Base-by-base conservation (phyloP, 768 basidiomycete species). In the Rhodotorula babjevae region DNA sequence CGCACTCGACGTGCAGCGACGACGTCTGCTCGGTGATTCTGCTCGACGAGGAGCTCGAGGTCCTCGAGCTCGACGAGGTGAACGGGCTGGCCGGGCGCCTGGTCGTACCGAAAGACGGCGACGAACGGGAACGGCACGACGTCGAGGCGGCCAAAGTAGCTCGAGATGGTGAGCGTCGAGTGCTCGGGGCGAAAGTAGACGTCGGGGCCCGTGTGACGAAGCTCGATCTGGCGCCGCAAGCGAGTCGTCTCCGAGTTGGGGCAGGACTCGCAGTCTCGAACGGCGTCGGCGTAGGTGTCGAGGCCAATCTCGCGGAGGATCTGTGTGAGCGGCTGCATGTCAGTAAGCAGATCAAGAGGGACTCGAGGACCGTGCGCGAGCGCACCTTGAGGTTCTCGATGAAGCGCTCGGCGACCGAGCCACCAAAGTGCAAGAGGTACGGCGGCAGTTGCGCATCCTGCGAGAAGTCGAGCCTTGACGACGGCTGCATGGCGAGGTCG, bases 71-170 rank as follows among this genome's bases (percentile, higher is more conserved):
- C 82, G n/a, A 78, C 82, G 29, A 90, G 79, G 10, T 40, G 42
- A 2, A 76, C 44, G 5, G 74, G 67, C 2, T 50, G 3, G 2
- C 53, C 12, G 9, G 73, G 73, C 3, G 64, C 44, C 36, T 75
- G 67, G 23, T 71, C 74, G 74, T 88, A 90, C 15, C 85, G 86
- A 29, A 91, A 84, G 62, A 89, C 88, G 65, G 89, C 81, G 0
- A 87, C 86, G 1, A 89, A 88, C 0, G 90, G 90, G 76, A 92
- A 91, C 7, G 90, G 89, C 42, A 90, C 84, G 85, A 88, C 87
- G 87, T 89, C 90, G 16, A 89, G 86, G 72, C 89, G 88, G 16
- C 90, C 90, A 78, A 90, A 92, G 78, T 82, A 86, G 56, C 83
- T 84, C 7, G 82, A 83, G 66, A 85, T 83, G 0, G 82, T 81